A percentile compares a stretch with the other conserved stretches of the same genome.
Conservation (phyloP, 148 eudicot species). For the Linanthus parryae region DNA sequence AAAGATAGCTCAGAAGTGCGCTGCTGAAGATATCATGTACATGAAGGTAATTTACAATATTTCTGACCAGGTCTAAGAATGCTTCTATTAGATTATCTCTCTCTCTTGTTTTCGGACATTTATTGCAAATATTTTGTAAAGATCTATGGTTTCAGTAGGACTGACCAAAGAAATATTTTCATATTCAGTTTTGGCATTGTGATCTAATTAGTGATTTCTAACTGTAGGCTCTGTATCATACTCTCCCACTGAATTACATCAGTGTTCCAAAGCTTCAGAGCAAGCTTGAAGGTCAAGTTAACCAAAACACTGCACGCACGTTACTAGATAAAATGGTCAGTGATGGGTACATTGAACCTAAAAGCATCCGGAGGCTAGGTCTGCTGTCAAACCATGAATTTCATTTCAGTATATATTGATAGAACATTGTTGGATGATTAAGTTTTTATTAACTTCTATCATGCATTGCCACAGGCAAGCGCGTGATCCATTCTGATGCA, state of each 20-base stretch:
- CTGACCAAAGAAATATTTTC: not conserved
- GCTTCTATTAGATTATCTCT: no score
- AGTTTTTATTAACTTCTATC: constrained; percentile 6
- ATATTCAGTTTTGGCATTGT: not conserved
- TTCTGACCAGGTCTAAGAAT: no score
- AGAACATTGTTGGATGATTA: no score
- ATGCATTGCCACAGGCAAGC: constrained; percentile 53
- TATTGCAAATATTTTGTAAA: no score
- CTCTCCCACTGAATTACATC: constrained; percentile 82
- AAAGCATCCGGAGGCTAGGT: constrained; percentile 79
- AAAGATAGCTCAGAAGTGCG: constrained; percentile 27
- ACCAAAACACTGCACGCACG: constrained; percentile 53
- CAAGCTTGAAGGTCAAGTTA: constrained; percentile 73
- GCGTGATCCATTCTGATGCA: constrained; percentile 76
- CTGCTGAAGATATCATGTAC: constrained; percentile 61
- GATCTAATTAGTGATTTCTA: constrained; percentile 2
- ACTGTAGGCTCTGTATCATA: constrained; percentile 81
- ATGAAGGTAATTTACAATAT: constrained; percentile 80
- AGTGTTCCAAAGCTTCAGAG: constrained; percentile 68
- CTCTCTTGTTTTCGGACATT: no score
- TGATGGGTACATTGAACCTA: constrained; percentile 80
- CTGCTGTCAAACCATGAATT: constrained; percentile 3
- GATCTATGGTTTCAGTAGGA: not conserved
- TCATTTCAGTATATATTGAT: no score
- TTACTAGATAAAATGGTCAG: constrained; percentile 74